Evolutionary conservation across 2,329 filamentous ascomycete genomes (phyloP), one percentile per base, ranked within the genome.

Genomic region (Trichoderma arundinaceum): DNA sequence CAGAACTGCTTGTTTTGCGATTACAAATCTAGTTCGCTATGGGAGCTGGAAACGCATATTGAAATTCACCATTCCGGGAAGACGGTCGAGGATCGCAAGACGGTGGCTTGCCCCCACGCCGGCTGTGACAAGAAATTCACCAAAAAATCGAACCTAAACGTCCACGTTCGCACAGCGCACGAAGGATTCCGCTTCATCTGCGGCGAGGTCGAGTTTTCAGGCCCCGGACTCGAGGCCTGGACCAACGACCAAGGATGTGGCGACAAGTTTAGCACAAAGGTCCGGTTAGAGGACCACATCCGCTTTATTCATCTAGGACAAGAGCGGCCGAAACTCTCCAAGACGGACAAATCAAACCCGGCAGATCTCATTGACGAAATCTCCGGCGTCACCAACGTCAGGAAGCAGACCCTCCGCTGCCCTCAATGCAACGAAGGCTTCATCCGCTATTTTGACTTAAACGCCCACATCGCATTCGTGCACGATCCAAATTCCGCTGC

Each of bases 221-320:
- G 78, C 5, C 81, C 81, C 7, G 87, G 86, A 51, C 78, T 95
- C 1, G 77, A 80, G 9, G 81, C 77, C 6, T 96, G 92, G 90
- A 81, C 86, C 65, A 84, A 83, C 22, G 78, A 83, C 9, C 82
- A 88, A 58, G 91, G 90, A 15, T 98, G 94, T 73, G 91, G 90
- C 2, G 86, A 88, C 67, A 84, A 85, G 41, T 95, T 96, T 73
- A 86, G 86, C 66, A 91, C 90, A 68, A 97, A 96, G 76, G 84
- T 87, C 17, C 88, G 88, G 35, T 83, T 97, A 0, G 91, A 94
- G 75, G 90, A 95, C 70, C 94, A 98, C 74, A 84, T 97, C 51
- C 88, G 92, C 19, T 92, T 90, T 54, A 86, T 92, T 22, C 94
- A 98, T 75, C 81, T 97, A 32, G 87, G 88, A n/a, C 73, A 77